Conservation (phyloP, 768 basidiomycete genomes). For the Chalciporus pseudorubinellus region DNA sequence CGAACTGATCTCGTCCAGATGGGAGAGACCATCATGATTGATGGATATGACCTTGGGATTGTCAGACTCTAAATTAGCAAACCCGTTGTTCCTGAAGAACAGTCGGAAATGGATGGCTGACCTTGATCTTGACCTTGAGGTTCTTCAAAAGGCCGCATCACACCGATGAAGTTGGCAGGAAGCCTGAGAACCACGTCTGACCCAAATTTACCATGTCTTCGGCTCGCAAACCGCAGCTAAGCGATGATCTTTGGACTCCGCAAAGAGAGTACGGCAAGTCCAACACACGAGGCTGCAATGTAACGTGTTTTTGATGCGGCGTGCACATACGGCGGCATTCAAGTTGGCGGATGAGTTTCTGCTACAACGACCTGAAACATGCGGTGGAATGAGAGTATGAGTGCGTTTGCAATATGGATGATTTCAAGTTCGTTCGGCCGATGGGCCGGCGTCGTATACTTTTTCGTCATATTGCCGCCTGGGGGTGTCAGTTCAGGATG, state of each 20-base stretch:
- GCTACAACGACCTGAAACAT: neutral
- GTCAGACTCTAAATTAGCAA: conserved; percentile 16
- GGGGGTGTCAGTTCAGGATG: too few relatives aligned
- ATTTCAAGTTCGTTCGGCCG: neutral
- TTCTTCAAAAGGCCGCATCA: conserved; percentile 3
- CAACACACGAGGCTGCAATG: conserved; percentile 24
- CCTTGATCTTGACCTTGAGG: conserved; percentile 7
- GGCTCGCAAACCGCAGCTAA: too few relatives aligned
- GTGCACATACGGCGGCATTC: conserved; percentile 15
- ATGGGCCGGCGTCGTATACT: neutral
- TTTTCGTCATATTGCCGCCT: too few relatives aligned
- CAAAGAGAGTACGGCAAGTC: conserved; percentile 19
- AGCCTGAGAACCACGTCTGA: conserved; percentile 13
- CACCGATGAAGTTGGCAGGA: too few relatives aligned
- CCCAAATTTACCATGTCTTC: conserved; percentile 9
- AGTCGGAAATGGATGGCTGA: neutral
- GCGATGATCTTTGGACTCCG: conserved; percentile 18
- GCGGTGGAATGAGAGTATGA: too few relatives aligned
- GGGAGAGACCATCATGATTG: conserved; percentile 4
- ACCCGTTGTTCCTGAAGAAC: neutral
- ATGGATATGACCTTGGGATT: conserved; percentile 18
- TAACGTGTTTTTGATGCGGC: conserved; percentile 14
- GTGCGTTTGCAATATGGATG: neutral
- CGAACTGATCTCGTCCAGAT: conserved; percentile 15
- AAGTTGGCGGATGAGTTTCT: neutral